Conservation (phyloP, 2,329 filamentous ascomycete species). For the Paecilomyces variotii region DNA sequence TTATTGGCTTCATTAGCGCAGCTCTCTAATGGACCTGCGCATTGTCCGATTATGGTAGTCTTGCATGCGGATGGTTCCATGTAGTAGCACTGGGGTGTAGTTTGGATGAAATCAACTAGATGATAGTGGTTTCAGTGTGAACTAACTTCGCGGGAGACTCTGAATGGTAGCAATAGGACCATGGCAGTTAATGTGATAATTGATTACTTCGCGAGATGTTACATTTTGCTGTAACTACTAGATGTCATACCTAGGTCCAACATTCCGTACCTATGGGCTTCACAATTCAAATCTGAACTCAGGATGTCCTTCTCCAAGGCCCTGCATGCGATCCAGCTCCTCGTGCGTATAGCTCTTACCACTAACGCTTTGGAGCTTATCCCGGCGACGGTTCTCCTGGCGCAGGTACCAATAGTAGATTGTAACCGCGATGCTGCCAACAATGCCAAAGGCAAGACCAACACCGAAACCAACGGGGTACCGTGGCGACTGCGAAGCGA, state of each 20-base stretch:
- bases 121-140: background rate
- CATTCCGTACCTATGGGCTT: background rate
- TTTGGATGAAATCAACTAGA: background rate
- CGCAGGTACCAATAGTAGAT: conserved; percentile 5
- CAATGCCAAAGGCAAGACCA: conserved; percentile 22
- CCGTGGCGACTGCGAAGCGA: conserved; percentile 27
- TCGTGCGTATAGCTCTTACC: conserved; percentile 1
- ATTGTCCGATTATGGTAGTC: background rate
- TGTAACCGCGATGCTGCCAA: conserved; percentile 1
- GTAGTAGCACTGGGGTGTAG: background rate
- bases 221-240: background rate
- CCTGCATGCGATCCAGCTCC: conserved; percentile 5
- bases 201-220: background rate
- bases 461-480: conserved; percentile 33
- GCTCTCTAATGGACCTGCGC: background rate
- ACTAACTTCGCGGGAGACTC: background rate
- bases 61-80: background rate
- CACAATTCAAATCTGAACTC: conserved; percentile 11
- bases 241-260: background rate
- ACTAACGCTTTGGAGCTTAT: conserved; percentile 1
- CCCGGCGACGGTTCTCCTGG: conserved; percentile 6
- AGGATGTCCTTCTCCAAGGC: conserved; percentile 9
- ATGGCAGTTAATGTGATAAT: background rate
- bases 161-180: background rate
- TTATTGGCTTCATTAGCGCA: background rate